Conservation (phyloP, 192 early-diverging fungal genomes). For the Linnemannia zychae region DNA sequence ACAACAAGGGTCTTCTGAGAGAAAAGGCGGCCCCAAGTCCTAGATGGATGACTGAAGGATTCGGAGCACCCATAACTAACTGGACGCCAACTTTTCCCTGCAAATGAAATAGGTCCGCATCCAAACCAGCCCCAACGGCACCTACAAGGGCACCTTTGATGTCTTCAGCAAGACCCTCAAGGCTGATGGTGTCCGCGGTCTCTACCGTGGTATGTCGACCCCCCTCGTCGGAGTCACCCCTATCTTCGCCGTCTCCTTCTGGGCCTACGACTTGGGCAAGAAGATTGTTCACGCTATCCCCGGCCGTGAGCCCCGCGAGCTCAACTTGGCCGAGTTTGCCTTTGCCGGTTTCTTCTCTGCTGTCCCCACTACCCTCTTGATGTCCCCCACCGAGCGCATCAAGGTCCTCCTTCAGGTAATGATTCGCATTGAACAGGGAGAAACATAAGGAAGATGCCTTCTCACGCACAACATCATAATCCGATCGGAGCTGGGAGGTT, state of each 20-base stretch:
- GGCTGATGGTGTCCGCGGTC: slow-evolving; percentile 89
- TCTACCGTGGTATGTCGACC: slow-evolving; percentile 96
- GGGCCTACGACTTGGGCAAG: slow-evolving; percentile 88
- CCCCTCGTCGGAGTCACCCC: slow-evolving; percentile 96
- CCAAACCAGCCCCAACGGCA: slow-evolving; percentile 86
- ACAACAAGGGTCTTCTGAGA: not conserved
- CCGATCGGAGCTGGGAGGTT: not conserved
- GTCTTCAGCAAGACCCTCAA: slow-evolving; percentile 93
- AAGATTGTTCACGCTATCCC: slow-evolving; percentile 77
- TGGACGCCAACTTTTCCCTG: not conserved
- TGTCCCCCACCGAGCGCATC: slow-evolving; percentile 96
- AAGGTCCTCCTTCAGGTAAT: slow-evolving; percentile 94
- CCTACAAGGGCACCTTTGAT: slow-evolving; percentile 90
- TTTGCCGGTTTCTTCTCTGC: slow-evolving; percentile 97
- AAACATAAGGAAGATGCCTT: not conserved
- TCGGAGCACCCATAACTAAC: not conserved
- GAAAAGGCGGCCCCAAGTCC: not conserved
- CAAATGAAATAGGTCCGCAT: slow-evolving; percentile 76
- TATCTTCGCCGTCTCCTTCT: slow-evolving; percentile 96
- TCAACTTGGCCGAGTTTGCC: slow-evolving; percentile 83
- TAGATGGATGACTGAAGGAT: not conserved
- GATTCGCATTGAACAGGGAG: slow-evolving; percentile 8
- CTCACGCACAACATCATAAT: slow-evolving; percentile 1
- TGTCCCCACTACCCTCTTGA: slow-evolving; percentile 93
- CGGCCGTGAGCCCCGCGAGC: slow-evolving; percentile 63